Conservation (phyloP, 2,329 filamentous ascomycete species). For the Cadophora luteo-olivacea region DNA sequence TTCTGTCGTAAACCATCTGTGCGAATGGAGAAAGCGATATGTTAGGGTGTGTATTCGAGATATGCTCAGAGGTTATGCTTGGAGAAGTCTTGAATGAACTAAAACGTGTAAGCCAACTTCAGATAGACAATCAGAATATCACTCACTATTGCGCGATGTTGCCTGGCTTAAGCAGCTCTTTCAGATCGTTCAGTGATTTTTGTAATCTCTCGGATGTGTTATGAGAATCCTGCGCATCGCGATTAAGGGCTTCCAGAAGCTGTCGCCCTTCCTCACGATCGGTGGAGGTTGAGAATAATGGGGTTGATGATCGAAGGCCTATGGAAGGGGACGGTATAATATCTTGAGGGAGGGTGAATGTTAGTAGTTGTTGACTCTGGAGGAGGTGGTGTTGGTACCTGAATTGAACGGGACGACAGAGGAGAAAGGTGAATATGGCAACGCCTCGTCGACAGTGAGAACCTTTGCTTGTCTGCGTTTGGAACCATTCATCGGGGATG, state of each 20-base stretch:
- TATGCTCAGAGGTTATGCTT: slow-evolving; percentile 32
- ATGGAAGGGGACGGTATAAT: slow-evolving; percentile 70
- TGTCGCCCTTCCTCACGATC: slow-evolving; percentile 58
- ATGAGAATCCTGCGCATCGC: slow-evolving; percentile 65
- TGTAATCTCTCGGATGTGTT: slow-evolving; percentile 71
- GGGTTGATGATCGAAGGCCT: slow-evolving; percentile 58
- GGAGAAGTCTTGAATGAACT: slow-evolving; percentile 66
- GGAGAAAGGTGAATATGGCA: slow-evolving; percentile 83
- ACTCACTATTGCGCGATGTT: slow-evolving; percentile 65
- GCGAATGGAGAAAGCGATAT: slow-evolving; percentile 43
- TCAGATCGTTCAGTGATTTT: slow-evolving; percentile 75
- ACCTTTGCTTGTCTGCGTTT: slow-evolving; percentile 46
- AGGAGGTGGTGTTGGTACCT: slow-evolving; percentile 52
- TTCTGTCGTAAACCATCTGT: slow-evolving; percentile 43
- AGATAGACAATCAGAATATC: background rate
- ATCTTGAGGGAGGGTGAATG: slow-evolving; percentile 51
- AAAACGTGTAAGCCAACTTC: slow-evolving; percentile 27
- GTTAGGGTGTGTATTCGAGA: slow-evolving; percentile 27
- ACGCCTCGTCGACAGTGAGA: slow-evolving; percentile 74
- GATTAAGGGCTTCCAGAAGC: slow-evolving; percentile 72
- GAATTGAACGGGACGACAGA: slow-evolving; percentile 81
- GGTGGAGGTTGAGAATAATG: slow-evolving; percentile 58
- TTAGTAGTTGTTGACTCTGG: slow-evolving; percentile 27
- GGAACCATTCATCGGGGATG: slow-evolving; percentile 25
- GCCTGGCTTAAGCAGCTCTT: slow-evolving; percentile 75